phyloP scores from a whole-genome alignment of 2,329 filamentous ascomycete genomes.

The Fusarium sulawesiense region DNA sequence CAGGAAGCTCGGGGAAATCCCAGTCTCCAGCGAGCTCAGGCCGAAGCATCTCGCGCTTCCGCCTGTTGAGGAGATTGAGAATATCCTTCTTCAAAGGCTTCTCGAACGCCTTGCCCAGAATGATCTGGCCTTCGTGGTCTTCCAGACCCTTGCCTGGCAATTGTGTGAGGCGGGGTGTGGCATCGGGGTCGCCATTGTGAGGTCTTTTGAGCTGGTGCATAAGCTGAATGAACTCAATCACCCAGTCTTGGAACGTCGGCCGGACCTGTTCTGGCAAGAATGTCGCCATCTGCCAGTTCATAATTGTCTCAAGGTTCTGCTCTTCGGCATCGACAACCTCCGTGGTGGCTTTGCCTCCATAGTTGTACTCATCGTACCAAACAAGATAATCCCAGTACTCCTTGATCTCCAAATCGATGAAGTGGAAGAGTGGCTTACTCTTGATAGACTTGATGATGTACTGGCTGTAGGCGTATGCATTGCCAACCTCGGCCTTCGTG shows the following conservation, averaged over 20 bases:
- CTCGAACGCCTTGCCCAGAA: conserved; percentile 85
- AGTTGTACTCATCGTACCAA: conserved; percentile 99
- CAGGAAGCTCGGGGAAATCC: conserved; percentile 82
- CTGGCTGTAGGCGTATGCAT: conserved; percentile 95
- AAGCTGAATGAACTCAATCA: conserved; percentile 92
- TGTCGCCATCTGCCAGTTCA: conserved; percentile 97
- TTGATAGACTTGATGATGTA: conserved; percentile 99
- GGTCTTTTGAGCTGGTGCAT: conserved; percentile 90
- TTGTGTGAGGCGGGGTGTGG: conserved; percentile 68
- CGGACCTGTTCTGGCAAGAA: conserved; percentile 87
- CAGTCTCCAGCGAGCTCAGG: conserved; percentile 90
- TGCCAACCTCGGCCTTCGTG: conserved; percentile 95
- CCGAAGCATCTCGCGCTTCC: conserved; percentile 89
- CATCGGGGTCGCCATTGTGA: conserved; percentile 59
- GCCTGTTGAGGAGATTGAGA: conserved; percentile 80
- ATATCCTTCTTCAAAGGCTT: conserved; percentile 93
- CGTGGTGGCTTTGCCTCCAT: conserved; percentile 91
- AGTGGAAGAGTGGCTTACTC: conserved; percentile 93
- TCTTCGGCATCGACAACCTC: conserved; percentile 79
- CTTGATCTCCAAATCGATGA: conserved; percentile 95
- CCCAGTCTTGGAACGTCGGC: conserved; percentile 88
- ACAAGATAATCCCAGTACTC: conserved; percentile 99
- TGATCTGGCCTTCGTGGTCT: conserved; percentile 69
- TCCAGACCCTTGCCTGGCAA: conserved; percentile 68
- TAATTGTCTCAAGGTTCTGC: conserved; percentile 87